These are phyloP conservation scores for Carex scoparia DNA, from an alignment of 176 grass and related monocot genomes.

Conservation along the genomic window DNA sequence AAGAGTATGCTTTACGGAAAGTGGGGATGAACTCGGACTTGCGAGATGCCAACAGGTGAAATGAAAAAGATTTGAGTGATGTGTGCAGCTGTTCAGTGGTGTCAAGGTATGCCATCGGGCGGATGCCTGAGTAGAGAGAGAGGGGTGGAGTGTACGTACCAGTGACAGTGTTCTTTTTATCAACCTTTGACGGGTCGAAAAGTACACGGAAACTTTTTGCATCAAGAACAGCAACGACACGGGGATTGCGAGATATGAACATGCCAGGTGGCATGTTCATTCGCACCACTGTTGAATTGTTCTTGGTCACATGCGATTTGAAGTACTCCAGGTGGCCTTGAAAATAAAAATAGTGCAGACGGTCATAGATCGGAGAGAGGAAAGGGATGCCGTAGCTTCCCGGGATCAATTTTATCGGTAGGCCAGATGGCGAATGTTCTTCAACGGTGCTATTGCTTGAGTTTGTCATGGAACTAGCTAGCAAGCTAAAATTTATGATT, in stretches of 20 bases:
- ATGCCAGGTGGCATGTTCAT: conserved; percentile 30
- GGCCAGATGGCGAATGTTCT: neutral
- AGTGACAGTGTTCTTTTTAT: conserved; percentile 31
- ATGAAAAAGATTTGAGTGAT: conserved; percentile 24
- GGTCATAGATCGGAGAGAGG: conserved; percentile 21
- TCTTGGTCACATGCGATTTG: conserved; percentile 13
- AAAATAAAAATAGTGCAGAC: conserved; percentile 37
- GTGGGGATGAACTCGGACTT: conserved; percentile 22
- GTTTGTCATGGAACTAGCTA: neutral
- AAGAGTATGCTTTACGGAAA: conserved; percentile 20
- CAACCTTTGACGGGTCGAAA: conserved; percentile 36
- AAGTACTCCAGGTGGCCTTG: conserved; percentile 32
- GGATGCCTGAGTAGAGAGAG: conserved; percentile 28
- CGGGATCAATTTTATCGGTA: neutral
- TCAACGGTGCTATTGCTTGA: neutral
- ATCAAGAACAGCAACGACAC: conserved; percentile 35
- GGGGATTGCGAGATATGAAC: conserved; percentile 20
- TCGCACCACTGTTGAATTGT: conserved; percentile 33
- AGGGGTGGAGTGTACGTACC: conserved; percentile 34
- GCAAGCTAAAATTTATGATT: neutral
- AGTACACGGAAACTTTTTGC: conserved; percentile 33
- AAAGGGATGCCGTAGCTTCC: conserved; percentile 29
- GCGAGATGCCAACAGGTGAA: conserved; percentile 30
- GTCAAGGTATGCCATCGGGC: conserved; percentile 33
- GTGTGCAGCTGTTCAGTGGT: conserved; percentile 30